Base-by-base conservation (phyloP, 805 yeast species). In the Jamesozyma gamospora region DNA sequence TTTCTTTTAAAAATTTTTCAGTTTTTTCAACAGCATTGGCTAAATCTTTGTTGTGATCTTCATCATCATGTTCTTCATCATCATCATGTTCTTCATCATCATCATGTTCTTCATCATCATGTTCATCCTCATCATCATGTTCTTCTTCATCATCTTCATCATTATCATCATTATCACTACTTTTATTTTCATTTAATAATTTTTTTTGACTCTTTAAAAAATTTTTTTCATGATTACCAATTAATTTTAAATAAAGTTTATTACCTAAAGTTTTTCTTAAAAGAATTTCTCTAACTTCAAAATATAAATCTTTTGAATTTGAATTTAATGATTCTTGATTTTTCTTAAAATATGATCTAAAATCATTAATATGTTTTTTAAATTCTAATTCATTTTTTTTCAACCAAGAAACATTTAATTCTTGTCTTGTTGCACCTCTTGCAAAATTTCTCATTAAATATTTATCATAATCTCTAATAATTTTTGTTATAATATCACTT, bases 361-460 rank as follows among this genome's bases (percentile, higher is more conserved):
- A 90, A 46, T 86, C 95, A 45, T 68, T 75, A 45, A 92, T 81
- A 56, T 88, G 95, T 51, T 87, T 85, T 61, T 84, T 87, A 64
- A 92, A 74, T 47, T 92, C 98, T 51, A 92, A 70, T 66, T 92
- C 98, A 62, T 92, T 92, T 64, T 92, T 92, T 66, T 92, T 92
- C 52, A 92, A 71, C 98, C 98, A 92, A 25, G 95, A 82, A 16
- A 92, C 97, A 56, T 92, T 92, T 53, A 92, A 74, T 55, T 92
- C 98, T 60, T 92, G 86, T 56, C 98, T 74, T 2, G 96, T 83
- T 10, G 96, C 97, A 35, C 98, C 98, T 49, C 98, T 75, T 13
- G 96, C 95, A 63, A 92, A 90, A 66, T 92, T 92, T 59, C 98
- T 77, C 92, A 90, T 82, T 61, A 92, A 69, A 62, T 92, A 92